Evolutionary conservation across 495 filamentous ascomycete genomes (phyloP), one percentile per base, ranked within the genome.

Genomic region (Lasiosphaeria ovina): DNA sequence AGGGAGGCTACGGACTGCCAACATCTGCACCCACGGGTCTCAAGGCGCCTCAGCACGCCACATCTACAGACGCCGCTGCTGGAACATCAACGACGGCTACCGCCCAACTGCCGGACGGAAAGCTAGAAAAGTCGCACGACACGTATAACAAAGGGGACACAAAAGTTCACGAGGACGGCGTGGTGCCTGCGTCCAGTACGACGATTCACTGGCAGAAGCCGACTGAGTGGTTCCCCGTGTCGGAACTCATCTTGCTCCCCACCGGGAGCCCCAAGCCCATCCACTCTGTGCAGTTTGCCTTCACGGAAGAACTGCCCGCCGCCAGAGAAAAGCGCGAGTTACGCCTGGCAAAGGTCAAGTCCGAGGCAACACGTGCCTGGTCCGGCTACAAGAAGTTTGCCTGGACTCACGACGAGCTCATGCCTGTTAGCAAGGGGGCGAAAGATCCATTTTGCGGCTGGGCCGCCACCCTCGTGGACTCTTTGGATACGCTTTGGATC

Each of bases 401-500:
- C 11, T 96, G 89, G 89, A 75, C 87, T 53, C 85, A 89, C 60
- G 94, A 98, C 67, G 94, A 98, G 72, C 71, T 97, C 35, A 80
- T 76, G 33, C 94, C 93, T 2, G 74, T 92, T 4, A 82, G 80
- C 48, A 84, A 84, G 10, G 74, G 72, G 36, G 81, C 76, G 36
- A 77, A 80, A 0, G 81, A 98, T 66, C 90, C 93, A 0, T 98
- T 98, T 67, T 92, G 88, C 70, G 91, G 90, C 31, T 98, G 94
- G 94, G 94, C 89, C 24, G 94, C 94, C 4, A 97, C 94, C 3
- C 69, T 98, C 60, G 92, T 98, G 4, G 94, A 98, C 76, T 74
- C 88, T n/a, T 76, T 98, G 42, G 94, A 98, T 72, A 95, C 93
- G 0, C 76, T 98, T 14, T 98, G 92, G 92, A 94, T 98, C 59